A percentile compares a stretch with the other conserved stretches of the same genome.
Conservation (phyloP, 2,329 filamentous ascomycete species). For the Neobulgaria alba region DNA sequence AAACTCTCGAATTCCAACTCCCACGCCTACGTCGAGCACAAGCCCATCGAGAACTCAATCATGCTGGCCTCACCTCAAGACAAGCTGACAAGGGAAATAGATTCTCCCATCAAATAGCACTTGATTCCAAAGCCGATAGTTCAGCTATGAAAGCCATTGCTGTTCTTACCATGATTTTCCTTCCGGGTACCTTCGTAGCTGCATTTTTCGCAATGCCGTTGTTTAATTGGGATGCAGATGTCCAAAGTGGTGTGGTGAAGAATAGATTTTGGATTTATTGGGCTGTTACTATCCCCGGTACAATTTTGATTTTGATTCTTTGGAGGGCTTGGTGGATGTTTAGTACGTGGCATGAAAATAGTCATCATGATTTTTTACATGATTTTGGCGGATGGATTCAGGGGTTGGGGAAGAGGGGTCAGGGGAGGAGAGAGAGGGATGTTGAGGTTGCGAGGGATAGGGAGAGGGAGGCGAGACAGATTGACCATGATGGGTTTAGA, state of each 20-base stretch:
- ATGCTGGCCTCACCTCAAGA: background rate
- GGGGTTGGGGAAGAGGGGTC: background rate
- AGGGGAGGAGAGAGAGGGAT: no score
- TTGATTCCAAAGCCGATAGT: background rate
- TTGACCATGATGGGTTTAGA: no score
- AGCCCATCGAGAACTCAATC: background rate
- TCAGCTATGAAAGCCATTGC: conserved; percentile 10
- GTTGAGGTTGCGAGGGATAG: no score
- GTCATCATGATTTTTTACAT: background rate
- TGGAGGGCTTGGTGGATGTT: background rate
- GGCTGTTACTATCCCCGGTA: conserved; percentile 4
- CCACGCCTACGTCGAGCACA: background rate
- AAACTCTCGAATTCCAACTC: background rate
- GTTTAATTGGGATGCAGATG: conserved; percentile 5
- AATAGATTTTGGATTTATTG: conserved; percentile 5
- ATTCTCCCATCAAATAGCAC: background rate
- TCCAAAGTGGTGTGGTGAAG: background rate
- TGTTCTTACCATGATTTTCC: conserved; percentile 9
- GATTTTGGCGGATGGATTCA: background rate
- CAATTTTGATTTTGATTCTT: conserved; percentile 1
- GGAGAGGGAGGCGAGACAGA: no score
- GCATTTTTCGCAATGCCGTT: conserved; percentile 10
- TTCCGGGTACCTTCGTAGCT: conserved; percentile 4
- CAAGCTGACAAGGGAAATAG: background rate
- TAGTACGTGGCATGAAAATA: background rate